These are phyloP conservation scores for Geranium rotundifolium DNA, from an alignment of 345 rosid genomes.

Conservation along the genomic window DNA sequence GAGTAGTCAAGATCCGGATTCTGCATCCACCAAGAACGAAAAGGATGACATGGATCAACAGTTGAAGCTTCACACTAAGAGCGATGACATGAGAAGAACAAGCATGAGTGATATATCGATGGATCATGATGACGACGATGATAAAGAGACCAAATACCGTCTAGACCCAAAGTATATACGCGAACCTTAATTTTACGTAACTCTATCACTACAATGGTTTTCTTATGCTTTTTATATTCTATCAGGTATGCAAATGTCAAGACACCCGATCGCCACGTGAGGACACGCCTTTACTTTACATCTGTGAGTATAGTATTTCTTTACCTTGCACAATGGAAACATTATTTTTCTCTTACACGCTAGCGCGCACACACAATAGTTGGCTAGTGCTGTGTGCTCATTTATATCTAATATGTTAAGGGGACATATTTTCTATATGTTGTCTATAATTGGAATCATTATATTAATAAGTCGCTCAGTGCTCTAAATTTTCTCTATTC, in stretches of 20 bases:
- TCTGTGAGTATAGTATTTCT: slow-evolving; percentile 53
- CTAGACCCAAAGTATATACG: slow-evolving; percentile 73
- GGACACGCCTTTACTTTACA: slow-evolving; percentile 98
- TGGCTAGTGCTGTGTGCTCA: too few species aligned
- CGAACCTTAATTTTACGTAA: slow-evolving; percentile 1
- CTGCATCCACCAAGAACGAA: slow-evolving; percentile 31
- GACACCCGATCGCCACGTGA: slow-evolving; percentile 95
- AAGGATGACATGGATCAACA: slow-evolving; percentile 39
- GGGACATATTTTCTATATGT: background rate
- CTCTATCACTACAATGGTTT: slow-evolving; percentile 1
- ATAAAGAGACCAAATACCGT: slow-evolving; percentile 68
- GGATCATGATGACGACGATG: slow-evolving; percentile 89
- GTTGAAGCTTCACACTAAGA: slow-evolving; percentile 38
- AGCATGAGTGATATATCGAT: slow-evolving; percentile 56
- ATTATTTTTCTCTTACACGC: too few species aligned
- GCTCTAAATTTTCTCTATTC: background rate
- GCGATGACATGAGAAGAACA: slow-evolving; percentile 58
- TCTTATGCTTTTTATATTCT: slow-evolving; percentile 6
- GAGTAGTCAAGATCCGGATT: slow-evolving; percentile 54
- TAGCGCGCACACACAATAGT: too few species aligned
- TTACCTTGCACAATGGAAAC: too few species aligned
- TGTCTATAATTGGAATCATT: background rate
- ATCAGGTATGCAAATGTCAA: slow-evolving; percentile 91
- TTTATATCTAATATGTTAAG: too few species aligned
- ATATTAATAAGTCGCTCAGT: background rate